A percentile compares a stretch with the other conserved stretches of the same genome.
These are phyloP conservation scores for Poa pratensis DNA, from an alignment of 176 grass and related monocot genomes.

Conservation along the genomic window DNA sequence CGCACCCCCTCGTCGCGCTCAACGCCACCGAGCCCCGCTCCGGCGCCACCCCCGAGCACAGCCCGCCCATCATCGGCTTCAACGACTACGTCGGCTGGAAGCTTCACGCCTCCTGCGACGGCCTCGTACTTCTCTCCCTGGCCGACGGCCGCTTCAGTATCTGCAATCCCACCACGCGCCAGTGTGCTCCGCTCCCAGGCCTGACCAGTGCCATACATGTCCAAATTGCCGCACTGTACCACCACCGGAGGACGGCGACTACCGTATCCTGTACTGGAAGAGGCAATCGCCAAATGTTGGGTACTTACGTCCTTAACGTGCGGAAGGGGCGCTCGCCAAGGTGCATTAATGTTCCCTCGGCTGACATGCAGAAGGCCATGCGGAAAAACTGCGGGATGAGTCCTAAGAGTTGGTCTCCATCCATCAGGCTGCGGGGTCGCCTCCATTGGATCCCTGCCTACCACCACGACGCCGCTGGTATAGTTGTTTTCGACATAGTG, in stretches of 20 bases:
- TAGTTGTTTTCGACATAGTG: not conserved
- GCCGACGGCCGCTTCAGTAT: not conserved
- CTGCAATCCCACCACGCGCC: not conserved
- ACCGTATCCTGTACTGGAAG: not conserved
- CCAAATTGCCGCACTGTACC: not conserved
- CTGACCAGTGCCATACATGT: no score
- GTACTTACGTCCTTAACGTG: not conserved
- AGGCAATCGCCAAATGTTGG: fast-evolving
- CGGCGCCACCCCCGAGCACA: not conserved
- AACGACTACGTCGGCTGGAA: not conserved
- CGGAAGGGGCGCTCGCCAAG: not conserved
- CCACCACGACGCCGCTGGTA: not conserved
- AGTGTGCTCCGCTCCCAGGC: not conserved
- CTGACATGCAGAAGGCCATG: not conserved
- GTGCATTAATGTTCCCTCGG: not conserved
- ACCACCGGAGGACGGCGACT: not conserved
- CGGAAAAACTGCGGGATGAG: no score
- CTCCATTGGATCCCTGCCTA: not conserved
- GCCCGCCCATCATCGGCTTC: not conserved
- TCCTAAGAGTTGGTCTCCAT: no score
- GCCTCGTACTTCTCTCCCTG: not conserved
- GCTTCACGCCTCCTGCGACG: not conserved
- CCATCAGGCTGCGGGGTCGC: not conserved
- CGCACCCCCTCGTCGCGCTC: not conserved
- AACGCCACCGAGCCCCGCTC: not conserved